Percentiles rank a stretch among this genome's conserved stretches.
Evolutionary conservation across 768 basidiomycete species (phyloP).

Genomic region (Russula olivacea): DNA sequence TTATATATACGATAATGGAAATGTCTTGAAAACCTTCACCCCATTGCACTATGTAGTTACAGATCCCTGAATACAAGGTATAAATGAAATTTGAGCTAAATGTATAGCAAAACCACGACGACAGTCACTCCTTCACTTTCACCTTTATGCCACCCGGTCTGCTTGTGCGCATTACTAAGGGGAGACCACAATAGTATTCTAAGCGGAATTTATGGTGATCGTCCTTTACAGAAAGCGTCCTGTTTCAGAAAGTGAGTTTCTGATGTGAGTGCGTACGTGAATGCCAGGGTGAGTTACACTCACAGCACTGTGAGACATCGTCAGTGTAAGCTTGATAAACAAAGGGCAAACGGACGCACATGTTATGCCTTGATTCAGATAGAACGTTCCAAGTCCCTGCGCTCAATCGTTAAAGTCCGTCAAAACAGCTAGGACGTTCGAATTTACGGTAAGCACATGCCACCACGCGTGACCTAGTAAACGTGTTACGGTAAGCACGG

Average conservation of each 20-base stretch:
- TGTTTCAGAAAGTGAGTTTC: slow-evolving; percentile 25
- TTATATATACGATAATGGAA: neutral
- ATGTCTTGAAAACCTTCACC: neutral
- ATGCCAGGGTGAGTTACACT: slow-evolving; percentile 7
- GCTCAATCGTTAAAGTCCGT: slow-evolving; percentile 12
- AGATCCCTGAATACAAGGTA: neutral
- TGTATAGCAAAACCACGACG: neutral
- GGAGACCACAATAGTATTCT: slow-evolving; percentile 41
- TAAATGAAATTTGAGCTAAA: neutral
- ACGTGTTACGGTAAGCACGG: neutral
- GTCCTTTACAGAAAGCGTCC: slow-evolving; percentile 58
- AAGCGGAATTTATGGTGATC: slow-evolving; percentile 46
- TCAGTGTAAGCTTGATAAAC: neutral
- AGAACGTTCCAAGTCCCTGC: slow-evolving; percentile 31
- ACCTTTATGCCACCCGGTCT: neutral
- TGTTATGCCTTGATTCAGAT: slow-evolving; percentile 33
- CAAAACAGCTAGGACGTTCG: neutral
- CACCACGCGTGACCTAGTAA: slow-evolving; percentile 66
- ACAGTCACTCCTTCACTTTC: neutral
- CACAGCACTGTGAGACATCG: slow-evolving; percentile 26
- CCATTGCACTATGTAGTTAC: too few relatives aligned
- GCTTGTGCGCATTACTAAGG: slow-evolving; percentile 27
- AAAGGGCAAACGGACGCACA: slow-evolving; percentile 28
- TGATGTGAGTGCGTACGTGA: neutral
- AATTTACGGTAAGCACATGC: slow-evolving; percentile 58